phyloP scores from a whole-genome alignment of 805 yeast genomes.

The Blastobotrys chiropterorum region DNA sequence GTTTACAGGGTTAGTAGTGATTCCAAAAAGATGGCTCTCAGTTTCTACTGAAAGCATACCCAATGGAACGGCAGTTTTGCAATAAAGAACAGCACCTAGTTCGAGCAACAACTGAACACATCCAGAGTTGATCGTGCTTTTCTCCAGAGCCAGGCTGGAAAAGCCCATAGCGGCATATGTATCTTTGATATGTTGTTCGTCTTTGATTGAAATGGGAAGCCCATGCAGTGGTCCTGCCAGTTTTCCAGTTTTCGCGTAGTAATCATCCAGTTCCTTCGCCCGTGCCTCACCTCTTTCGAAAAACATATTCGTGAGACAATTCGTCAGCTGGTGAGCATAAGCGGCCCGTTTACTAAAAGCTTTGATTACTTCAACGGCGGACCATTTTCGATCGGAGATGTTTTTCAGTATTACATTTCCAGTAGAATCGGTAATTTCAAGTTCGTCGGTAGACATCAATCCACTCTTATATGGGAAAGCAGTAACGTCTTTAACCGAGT shows the following conservation, averaged over 20 bases:
- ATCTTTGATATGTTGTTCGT: constrained; percentile 11
- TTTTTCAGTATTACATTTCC: constrained; percentile 20
- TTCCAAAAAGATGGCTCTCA: constrained; percentile 39
- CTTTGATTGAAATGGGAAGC: constrained; percentile 46
- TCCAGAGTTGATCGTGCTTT: constrained; percentile 14
- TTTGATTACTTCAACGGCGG: constrained; percentile 40
- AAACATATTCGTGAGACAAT: constrained; percentile 34
- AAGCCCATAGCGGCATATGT: constrained; percentile 1
- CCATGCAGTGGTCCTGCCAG: constrained; percentile 60
- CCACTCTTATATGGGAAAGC: constrained; percentile 18
- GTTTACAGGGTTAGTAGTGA: constrained; percentile 42
- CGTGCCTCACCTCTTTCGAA: constrained; percentile 49
- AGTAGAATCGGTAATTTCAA: constrained; percentile 23
- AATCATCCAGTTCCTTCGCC: constrained; percentile 50
- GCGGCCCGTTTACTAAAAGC: constrained; percentile 58
- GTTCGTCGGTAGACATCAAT: constrained; percentile 19
- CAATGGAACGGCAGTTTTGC: constrained; percentile 49
- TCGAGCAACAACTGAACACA: constrained; percentile 8
- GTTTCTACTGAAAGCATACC: constrained; percentile 48
- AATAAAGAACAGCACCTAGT: constrained; percentile 49
- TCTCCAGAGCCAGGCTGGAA: not conserved
- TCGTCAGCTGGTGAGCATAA: constrained; percentile 49
- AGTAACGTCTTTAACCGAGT: constrained; percentile 19
- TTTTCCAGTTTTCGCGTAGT: constrained; percentile 40
- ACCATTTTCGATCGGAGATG: constrained; percentile 30